Evolutionary conservation across 495 filamentous ascomycete species (phyloP).

Genomic region (Podospora tetraspora): DNA sequence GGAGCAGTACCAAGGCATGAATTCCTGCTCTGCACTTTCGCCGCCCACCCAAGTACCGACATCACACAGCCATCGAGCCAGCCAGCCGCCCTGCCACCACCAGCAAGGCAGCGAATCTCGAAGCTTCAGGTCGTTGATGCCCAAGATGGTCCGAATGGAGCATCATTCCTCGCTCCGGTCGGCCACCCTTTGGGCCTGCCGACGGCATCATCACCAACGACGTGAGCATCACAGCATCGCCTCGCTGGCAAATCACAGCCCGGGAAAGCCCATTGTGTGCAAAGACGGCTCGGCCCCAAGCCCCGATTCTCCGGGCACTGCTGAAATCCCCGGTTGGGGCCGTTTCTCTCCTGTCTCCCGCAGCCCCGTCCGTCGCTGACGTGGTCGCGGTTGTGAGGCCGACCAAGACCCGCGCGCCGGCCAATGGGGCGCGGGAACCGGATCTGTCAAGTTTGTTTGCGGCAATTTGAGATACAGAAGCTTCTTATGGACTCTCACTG

Average conservation of each 20-base stretch:
- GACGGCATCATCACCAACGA: not conserved
- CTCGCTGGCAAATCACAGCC: not conserved
- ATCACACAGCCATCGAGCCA: not conserved
- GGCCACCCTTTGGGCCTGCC: not conserved
- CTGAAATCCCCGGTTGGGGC: constrained; percentile 15
- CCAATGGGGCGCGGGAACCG: constrained; percentile 11
- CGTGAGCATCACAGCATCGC: not conserved
- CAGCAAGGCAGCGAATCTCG: not conserved
- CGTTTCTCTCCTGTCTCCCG: constrained; percentile 3
- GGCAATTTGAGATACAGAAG: not conserved
- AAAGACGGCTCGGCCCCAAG: not conserved
- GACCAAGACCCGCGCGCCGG: not conserved
- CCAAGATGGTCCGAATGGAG: constrained; percentile 11
- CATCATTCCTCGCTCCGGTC: constrained; percentile 5
- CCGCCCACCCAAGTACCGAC: not conserved
- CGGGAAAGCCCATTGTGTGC: not conserved
- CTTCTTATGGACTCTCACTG: constrained; percentile 10
- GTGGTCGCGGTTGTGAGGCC: constrained; percentile 18
- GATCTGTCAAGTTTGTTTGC: not conserved
- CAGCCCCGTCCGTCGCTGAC: constrained; percentile 11
- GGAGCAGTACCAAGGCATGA: not conserved
- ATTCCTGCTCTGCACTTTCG: not conserved
- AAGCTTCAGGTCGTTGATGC: constrained; percentile 12
- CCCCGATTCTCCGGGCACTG: not conserved
- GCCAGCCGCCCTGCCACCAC: not conserved